A percentile compares a stretch with the other conserved stretches of the same genome.
These are phyloP conservation scores for Excoecaria cochinchinensis DNA, from an alignment of 345 rosid genomes.

Conservation along the genomic window DNA sequence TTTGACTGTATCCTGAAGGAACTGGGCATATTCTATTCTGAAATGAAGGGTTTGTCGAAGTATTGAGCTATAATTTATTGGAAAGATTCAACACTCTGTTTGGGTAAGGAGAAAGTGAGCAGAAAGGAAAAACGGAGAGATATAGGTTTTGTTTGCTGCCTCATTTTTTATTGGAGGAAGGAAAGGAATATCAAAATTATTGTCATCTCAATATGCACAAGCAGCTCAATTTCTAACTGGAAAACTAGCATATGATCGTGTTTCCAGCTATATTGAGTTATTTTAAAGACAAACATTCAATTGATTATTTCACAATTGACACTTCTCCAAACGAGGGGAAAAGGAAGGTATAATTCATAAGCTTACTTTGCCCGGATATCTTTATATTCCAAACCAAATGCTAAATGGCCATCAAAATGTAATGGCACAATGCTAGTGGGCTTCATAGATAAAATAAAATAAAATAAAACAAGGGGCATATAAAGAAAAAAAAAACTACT, in stretches of 20 bases:
- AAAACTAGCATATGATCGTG: background rate
- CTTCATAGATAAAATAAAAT: background rate
- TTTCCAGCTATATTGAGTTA: background rate
- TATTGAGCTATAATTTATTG: too few species aligned
- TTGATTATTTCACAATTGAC: background rate
- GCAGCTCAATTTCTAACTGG: background rate
- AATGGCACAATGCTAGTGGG: background rate
- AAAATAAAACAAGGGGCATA: background rate
- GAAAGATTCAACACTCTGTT: too few species aligned
- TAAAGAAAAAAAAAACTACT: background rate
- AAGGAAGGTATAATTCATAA: background rate
- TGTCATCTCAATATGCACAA: background rate
- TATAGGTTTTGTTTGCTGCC: too few species aligned
- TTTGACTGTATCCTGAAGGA: constrained; percentile 61
- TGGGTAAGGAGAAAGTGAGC: too few species aligned
- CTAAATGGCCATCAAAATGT: background rate
- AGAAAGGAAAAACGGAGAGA: too few species aligned
- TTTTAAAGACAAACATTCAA: background rate
- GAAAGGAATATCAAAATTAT: too few species aligned
- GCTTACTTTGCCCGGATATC: background rate
- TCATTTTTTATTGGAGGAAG: too few species aligned
- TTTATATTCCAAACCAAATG: background rate
- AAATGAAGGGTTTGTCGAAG: too few species aligned
- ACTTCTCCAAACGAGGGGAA: background rate
- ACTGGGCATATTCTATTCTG: constrained; percentile 94